Conservation (phyloP, 2,329 filamentous ascomycete species). For the Hysterium pulicare region DNA sequence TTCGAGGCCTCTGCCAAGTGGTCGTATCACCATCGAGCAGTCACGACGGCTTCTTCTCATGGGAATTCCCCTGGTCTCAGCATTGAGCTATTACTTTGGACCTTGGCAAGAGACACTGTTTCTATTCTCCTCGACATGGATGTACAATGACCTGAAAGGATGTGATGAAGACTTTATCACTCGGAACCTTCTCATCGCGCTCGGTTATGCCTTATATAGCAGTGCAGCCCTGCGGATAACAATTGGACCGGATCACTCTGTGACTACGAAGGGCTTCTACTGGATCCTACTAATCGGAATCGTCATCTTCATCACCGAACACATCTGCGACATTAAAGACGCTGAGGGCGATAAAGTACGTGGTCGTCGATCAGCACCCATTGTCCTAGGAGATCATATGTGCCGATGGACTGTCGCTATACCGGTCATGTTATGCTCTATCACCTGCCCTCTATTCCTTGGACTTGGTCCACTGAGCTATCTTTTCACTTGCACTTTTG, state of each 20-base stretch:
- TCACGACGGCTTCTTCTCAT: conserved; percentile 11
- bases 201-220: conserved; percentile 5
- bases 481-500: conserved; percentile 5
- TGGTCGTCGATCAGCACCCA: conserved; percentile 15
- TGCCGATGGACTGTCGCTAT: conserved; percentile 19
- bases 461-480: conserved; percentile 3
- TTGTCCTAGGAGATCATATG: conserved; percentile 16
- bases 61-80: conserved; percentile 2
- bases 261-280: background rate
- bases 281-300: conserved; percentile 1
- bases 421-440: conserved; percentile 14
- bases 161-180: conserved; percentile 16
- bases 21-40: conserved; percentile 12
- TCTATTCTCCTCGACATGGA: conserved; percentile 29
- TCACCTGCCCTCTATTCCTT: conserved; percentile 17
- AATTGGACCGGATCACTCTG: background rate
- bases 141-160: conserved; percentile 40
- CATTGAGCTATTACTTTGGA: conserved; percentile 16
- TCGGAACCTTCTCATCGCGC: conserved; percentile 6
- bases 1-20: conserved; percentile 22
- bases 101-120: conserved; percentile 18
- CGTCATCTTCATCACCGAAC: conserved; percentile 12
- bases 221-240: background rate
- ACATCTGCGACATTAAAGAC: conserved; percentile 24
- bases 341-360: conserved; percentile 15